These are phyloP conservation scores for Sporothrix mexicana DNA, from an alignment of 2,329 filamentous ascomycete species.

Conservation along the genomic window DNA sequence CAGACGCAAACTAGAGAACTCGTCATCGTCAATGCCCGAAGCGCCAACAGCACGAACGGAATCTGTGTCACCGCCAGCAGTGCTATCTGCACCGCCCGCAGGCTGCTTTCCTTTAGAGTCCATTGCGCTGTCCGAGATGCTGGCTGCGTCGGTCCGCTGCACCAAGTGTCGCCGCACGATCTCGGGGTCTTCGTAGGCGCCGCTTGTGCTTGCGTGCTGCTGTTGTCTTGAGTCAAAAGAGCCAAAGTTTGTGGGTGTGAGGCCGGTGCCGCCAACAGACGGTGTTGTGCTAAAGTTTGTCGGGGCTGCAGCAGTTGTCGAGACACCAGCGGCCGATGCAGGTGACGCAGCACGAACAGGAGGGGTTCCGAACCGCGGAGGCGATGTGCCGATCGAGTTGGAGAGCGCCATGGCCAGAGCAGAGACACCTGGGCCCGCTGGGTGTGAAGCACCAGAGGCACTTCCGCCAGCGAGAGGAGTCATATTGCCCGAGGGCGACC, in stretches of 20 bases:
- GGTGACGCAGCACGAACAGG: constrained; percentile 66
- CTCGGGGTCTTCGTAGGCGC: constrained; percentile 84
- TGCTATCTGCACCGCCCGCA: constrained; percentile 42
- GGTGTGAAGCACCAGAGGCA: constrained; percentile 63
- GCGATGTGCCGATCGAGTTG: constrained; percentile 71
- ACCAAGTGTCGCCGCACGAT: constrained; percentile 90
- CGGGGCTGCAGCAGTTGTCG: constrained; percentile 49
- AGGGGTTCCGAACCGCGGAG: constrained; percentile 72
- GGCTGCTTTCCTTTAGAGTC: constrained; percentile 63
- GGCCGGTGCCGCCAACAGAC: constrained; percentile 49
- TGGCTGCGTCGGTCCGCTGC: constrained; percentile 63
- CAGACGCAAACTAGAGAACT: constrained; percentile 90
- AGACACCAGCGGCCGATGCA: background rate
- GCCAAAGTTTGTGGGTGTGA: constrained; percentile 76
- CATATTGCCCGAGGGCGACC: constrained; percentile 56
- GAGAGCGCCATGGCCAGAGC: constrained; percentile 88
- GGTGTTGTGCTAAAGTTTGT: constrained; percentile 31
- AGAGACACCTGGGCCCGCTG: constrained; percentile 80
- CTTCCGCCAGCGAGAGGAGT: constrained; percentile 70
- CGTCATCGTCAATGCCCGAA: constrained; percentile 63
- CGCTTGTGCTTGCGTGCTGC: constrained; percentile 55
- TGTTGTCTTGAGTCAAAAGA: constrained; percentile 77
- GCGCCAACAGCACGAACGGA: constrained; percentile 39
- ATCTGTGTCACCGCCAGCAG: constrained; percentile 44
- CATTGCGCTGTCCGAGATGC: constrained; percentile 57